phyloP scores from a whole-genome alignment of 495 filamentous ascomycete genomes.

The Coniosporium apollinis region DNA sequence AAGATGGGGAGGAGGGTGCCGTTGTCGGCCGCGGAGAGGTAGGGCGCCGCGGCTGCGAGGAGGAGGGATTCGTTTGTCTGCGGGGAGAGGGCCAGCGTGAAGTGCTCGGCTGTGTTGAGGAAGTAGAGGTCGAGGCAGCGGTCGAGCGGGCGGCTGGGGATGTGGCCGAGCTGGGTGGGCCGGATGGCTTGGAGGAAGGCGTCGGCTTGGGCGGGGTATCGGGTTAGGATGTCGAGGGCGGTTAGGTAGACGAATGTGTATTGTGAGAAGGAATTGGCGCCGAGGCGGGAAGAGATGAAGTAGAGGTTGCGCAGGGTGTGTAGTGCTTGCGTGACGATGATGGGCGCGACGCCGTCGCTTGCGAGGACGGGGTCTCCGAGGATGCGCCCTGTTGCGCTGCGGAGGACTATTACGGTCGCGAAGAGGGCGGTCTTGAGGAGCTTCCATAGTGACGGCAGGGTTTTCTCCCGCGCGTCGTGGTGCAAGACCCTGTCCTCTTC shows the following conservation, averaged over 20 bases:
- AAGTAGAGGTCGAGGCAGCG: conserved; percentile 79
- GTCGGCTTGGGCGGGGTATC: conserved; percentile 51
- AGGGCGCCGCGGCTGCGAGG: conserved; percentile 55
- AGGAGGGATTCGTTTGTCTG: conserved; percentile 53
- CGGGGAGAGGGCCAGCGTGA: conserved; percentile 52
- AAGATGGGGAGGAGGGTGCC: conserved; percentile 51
- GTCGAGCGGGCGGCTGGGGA: conserved; percentile 61
- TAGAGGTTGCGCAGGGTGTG: conserved; percentile 67
- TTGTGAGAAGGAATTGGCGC: conserved; percentile 56
- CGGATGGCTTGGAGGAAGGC: conserved; percentile 52
- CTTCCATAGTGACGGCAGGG: conserved; percentile 67
- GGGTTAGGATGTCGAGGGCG: conserved; percentile 73
- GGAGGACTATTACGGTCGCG: conserved; percentile 56
- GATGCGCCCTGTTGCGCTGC: conserved; percentile 53
- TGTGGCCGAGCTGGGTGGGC: conserved; percentile 37
- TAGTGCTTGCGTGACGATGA: conserved; percentile 59
- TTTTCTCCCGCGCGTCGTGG: conserved; percentile 47
- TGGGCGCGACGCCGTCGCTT: conserved; percentile 42
- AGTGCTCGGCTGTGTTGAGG: conserved; percentile 76
- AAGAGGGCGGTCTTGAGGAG: conserved; percentile 68
- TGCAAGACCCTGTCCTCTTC: conserved; percentile 57
- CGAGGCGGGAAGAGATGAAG: conserved; percentile 70
- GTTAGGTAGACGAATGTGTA: conserved; percentile 74
- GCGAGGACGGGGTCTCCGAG: conserved; percentile 38
- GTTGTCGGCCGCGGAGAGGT: conserved; percentile 51